phyloP scores from a whole-genome alignment of 495 filamentous ascomycete species.

The Staphylotrichum tortipilum region DNA sequence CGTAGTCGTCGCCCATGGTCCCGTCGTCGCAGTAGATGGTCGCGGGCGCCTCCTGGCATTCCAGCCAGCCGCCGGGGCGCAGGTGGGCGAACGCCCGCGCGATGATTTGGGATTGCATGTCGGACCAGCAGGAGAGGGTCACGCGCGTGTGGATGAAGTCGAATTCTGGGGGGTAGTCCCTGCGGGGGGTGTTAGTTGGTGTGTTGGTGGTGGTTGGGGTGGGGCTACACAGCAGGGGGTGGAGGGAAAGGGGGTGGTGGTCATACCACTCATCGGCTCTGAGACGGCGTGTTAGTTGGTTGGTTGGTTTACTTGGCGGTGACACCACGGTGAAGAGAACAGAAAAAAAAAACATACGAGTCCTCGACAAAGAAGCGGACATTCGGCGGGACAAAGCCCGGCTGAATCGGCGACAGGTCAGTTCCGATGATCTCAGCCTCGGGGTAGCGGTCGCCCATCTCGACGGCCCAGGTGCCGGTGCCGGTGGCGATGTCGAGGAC shows the following conservation, averaged over 20 bases:
- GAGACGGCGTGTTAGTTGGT: not conserved
- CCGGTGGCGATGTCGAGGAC: slow-evolving; percentile 68
- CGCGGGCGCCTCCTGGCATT: slow-evolving; percentile 54
- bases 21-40: slow-evolving; percentile 53
- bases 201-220: no score
- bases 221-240: no score
- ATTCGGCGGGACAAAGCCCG: slow-evolving; percentile 33
- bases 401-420: slow-evolving; percentile 40
- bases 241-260: slow-evolving; percentile 24
- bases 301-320: no score
- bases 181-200: slow-evolving; percentile 5
- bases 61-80: slow-evolving; percentile 57
- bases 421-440: slow-evolving; percentile 32
- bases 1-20: slow-evolving; percentile 38
- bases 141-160: slow-evolving; percentile 46
- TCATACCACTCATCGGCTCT: slow-evolving; percentile 27
- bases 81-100: slow-evolving; percentile 38
- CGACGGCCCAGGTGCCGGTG: slow-evolving; percentile 44
- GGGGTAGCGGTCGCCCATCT: slow-evolving; percentile 40
- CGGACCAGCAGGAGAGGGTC: slow-evolving; percentile 38
- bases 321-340: no score
- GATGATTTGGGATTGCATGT: slow-evolving; percentile 34
- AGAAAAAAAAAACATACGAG: no score
- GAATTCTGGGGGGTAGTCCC: slow-evolving; percentile 20
- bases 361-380: slow-evolving; percentile 43